Percentiles rank a stretch among this genome's conserved stretches.
phyloP scores from a whole-genome alignment of 441 rosid species.

The Erysimum cheiri region DNA sequence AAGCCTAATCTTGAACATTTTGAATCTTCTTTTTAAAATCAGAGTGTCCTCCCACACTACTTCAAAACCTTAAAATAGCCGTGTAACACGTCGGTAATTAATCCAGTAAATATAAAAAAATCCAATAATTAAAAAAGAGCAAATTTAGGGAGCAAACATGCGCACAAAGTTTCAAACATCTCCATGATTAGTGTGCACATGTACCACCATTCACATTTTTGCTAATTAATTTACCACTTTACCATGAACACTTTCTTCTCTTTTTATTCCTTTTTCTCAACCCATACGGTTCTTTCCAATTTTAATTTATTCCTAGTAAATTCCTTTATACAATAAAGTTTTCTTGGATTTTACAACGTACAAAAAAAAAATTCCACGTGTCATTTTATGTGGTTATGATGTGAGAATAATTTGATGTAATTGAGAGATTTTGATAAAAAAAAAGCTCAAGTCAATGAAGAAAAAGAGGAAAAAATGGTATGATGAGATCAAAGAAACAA shows the following conservation, averaged over 20 bases:
- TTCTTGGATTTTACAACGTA: neutral
- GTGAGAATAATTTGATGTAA: constrained; percentile 20
- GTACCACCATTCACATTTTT: constrained; percentile 8
- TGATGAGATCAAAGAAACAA: constrained; percentile 27
- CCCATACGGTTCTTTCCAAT: no score
- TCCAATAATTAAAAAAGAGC: constrained; percentile 22
- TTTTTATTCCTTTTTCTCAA: constrained; percentile 1
- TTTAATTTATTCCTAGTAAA: constrained; percentile 10
- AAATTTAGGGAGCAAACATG: constrained; percentile 43
- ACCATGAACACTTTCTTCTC: neutral
- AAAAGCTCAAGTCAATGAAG: constrained; percentile 38
- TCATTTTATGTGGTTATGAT: constrained; percentile 6
- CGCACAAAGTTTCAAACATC: constrained; percentile 38
- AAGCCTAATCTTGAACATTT: neutral
- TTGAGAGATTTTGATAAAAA: constrained; percentile 21
- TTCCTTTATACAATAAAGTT: neutral
- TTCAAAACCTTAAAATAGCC: neutral
- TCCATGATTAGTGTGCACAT: constrained; percentile 42
- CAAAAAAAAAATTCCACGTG: no score
- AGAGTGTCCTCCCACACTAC: neutral
- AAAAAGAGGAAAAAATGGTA: constrained; percentile 25
- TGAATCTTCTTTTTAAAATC: neutral
- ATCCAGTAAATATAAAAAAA: constrained; percentile 1
- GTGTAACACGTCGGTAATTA: constrained; percentile 11
- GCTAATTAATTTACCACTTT: neutral